Evolutionary conservation across 1,284 basidiomycete genomes (phyloP).

Genomic region (Crepidotus sp.): DNA sequence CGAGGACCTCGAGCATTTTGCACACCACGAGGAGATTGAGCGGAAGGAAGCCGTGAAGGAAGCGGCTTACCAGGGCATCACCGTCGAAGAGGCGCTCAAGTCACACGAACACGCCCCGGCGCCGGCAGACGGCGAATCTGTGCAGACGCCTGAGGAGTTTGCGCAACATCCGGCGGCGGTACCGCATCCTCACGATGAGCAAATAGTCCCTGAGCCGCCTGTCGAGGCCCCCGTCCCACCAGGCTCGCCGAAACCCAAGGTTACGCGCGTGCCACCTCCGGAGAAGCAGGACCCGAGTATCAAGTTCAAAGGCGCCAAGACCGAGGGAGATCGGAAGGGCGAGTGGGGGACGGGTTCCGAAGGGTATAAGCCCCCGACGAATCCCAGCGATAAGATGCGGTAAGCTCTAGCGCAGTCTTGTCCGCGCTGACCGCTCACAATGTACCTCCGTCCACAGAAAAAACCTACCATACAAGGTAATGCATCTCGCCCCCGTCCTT

Average conservation of each 20-base stretch:
- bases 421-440: conserved; percentile 4
- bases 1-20: conserved; percentile 85
- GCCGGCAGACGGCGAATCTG: conserved; percentile 9
- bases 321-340: conserved; percentile 41
- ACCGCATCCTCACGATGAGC: conserved; percentile 28
- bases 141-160: conserved; percentile 13
- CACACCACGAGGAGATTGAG: conserved; percentile 85
- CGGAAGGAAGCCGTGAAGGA: conserved; percentile 76
- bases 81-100: conserved; percentile 56
- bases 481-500: conserved; percentile 15
- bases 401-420: conserved; percentile 24
- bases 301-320: conserved; percentile 47
- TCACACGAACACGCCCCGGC: conserved; percentile 39
- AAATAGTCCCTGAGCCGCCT: conserved; percentile 21
- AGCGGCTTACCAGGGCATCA: conserved; percentile 74
- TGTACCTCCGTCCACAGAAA: conserved; percentile 33
- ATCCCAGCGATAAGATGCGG: conserved; percentile 63
- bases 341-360: conserved; percentile 66
- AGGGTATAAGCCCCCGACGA: conserved; percentile 69
- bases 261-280: conserved; percentile 47
- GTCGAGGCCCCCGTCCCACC: conserved; percentile 20
- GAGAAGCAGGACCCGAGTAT: conserved; percentile 59
- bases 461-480: conserved; percentile 81
- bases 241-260: conserved; percentile 34
- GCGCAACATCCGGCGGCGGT: conserved; percentile 22